Evolutionary conservation across 2,329 filamentous ascomycete genomes (phyloP).

Genomic region (Cryphonectria naterciae): DNA sequence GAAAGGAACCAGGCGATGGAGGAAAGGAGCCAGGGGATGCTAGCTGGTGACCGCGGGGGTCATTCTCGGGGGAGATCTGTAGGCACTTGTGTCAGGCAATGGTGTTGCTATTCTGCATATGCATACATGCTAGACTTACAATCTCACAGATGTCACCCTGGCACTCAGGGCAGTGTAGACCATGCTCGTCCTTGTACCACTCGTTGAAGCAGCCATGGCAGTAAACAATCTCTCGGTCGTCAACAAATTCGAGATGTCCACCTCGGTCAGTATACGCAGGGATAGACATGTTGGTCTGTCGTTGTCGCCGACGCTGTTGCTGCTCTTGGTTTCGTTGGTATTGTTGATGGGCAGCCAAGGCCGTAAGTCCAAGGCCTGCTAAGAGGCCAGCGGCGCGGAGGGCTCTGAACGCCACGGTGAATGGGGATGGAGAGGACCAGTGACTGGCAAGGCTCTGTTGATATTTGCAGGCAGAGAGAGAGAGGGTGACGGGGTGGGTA

Average conservation of each 20-base stretch:
- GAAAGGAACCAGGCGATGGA: slow-evolving; percentile 35
- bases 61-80: slow-evolving; percentile 60
- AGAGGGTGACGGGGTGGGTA: background rate
- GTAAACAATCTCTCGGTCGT: slow-evolving; percentile 73
- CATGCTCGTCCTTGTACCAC: slow-evolving; percentile 76
- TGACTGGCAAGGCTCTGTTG: background rate
- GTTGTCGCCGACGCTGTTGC: slow-evolving; percentile 41
- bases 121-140: too few relatives aligned
- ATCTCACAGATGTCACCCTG: slow-evolving; percentile 82
- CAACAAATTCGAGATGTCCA: slow-evolving; percentile 53
- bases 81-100: slow-evolving; percentile 28
- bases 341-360: slow-evolving; percentile 58
- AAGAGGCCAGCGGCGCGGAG: slow-evolving; percentile 58
- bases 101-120: too few relatives aligned
- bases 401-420: slow-evolving; percentile 60
- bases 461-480: background rate
- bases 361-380: slow-evolving; percentile 62
- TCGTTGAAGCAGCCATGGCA: slow-evolving; percentile 83
- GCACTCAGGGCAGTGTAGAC: slow-evolving; percentile 77
- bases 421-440: background rate
- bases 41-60: slow-evolving; percentile 57
- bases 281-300: slow-evolving; percentile 35
- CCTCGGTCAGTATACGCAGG: slow-evolving; percentile 12
- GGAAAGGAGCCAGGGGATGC: slow-evolving; percentile 43
- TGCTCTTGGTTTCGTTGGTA: slow-evolving; percentile 48